Base-by-base conservation (phyloP, 768 basidiomycete genomes). In the Trametes elegans region DNA sequence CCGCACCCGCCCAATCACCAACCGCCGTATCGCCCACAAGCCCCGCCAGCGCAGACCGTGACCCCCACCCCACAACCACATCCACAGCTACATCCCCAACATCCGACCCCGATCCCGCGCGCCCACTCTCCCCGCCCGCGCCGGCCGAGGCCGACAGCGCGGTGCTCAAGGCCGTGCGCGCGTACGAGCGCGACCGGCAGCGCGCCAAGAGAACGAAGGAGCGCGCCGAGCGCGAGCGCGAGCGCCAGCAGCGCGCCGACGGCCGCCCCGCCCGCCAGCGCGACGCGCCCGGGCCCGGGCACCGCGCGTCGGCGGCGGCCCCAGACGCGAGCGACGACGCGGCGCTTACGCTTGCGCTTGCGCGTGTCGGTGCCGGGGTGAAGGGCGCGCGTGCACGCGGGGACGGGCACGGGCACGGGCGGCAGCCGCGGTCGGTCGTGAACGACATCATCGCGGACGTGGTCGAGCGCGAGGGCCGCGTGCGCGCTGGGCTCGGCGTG, bases 141-240 rank as follows among this genome's bases (percentile, higher is more conserved):
- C 48, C 43, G 3, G 29, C 35, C 35, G 49, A 48, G 35, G 50
- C 44, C 48, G 55, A 53, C 35, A 51, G 58, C 45, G 40, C 57
- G 26, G 64, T 64, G 58, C 46, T 67, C 57, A 77, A 76, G 67
- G 78, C 79, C 60, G 53, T 70, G 36, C 76, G 79, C 13, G 76
- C 76, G 8, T 76, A 70, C 63, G 80, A 81, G 66, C 79, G 78
- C 60, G 74, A 77, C 48, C 64, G 80, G 44, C 77, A 80, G 66
- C 71, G 74, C 47, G 62, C 67, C 32, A 79, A 75, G 73, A 74
- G 74, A 65, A 71, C 75, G 26, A 59, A 59, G 48, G 57, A 53
- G 24, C 57, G 57, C 39, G 72, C 70, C 18, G 76, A 76, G 49
- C 58, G 26, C 48, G 58, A 32, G 35, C 53, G 53, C 5, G 46